These are phyloP conservation scores for Botrytis galanthina DNA, from an alignment of 2,329 filamentous ascomycete genomes.

Conservation along the genomic window DNA sequence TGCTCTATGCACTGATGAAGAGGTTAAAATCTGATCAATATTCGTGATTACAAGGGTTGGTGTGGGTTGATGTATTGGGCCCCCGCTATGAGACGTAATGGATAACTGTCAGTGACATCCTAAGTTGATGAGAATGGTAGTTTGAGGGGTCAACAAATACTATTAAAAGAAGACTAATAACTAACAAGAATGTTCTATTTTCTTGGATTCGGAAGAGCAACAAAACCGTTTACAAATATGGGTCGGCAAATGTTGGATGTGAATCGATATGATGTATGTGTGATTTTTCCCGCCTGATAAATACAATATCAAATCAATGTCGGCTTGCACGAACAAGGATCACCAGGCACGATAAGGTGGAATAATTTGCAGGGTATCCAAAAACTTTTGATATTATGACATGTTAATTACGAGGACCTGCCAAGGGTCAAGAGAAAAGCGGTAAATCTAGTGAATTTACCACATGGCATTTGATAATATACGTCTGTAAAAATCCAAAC, in stretches of 20 bases:
- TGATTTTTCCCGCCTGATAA: not conserved
- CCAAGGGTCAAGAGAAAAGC: slow-evolving; percentile 1
- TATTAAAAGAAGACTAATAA: not conserved
- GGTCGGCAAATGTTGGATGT: too few species aligned
- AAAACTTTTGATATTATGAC: slow-evolving; percentile 12
- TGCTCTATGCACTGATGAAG: not conserved
- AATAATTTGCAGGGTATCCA: not conserved
- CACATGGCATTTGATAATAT: not conserved
- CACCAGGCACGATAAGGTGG: not conserved
- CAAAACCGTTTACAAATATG: not conserved
- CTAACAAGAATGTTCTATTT: not conserved
- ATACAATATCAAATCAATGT: not conserved
- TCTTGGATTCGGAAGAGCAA: not conserved
- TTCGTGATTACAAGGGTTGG: not conserved
- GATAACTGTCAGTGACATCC: not conserved
- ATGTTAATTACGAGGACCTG: slow-evolving; percentile 9
- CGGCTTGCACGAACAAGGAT: not conserved
- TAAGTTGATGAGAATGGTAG: not conserved
- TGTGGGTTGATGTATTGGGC: not conserved
- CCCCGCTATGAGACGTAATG: slow-evolving; percentile 3
- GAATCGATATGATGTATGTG: not conserved
- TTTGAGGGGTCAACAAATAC: not conserved
- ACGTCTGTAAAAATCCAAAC: not conserved
- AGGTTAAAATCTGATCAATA: not conserved
- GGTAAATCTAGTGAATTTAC: not conserved